These are phyloP conservation scores for Penicillium waksmanii DNA, from an alignment of 495 filamentous ascomycete species.

Conservation along the genomic window DNA sequence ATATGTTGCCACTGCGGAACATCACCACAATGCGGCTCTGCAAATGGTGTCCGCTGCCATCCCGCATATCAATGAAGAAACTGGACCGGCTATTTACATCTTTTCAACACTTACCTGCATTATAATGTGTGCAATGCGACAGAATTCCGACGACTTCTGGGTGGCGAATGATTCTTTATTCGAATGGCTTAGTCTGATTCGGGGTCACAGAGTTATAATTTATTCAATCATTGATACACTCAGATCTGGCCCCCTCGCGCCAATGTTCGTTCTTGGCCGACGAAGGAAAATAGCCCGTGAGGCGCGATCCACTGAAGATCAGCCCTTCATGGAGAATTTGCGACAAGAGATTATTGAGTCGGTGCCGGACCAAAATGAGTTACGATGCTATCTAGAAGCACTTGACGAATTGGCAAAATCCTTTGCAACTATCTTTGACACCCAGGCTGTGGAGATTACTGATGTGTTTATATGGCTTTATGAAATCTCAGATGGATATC, in stretches of 20 bases:
- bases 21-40: conserved; percentile 46
- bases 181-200: conserved; percentile 14
- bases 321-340: conserved; percentile 11
- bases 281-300: conserved; percentile 13
- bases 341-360: conserved; percentile 16
- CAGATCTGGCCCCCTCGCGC: conserved; percentile 9
- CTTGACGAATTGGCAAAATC: conserved; percentile 20
- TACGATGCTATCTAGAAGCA: conserved; percentile 14
- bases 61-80: conserved; percentile 35
- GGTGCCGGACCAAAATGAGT: conserved; percentile 10
- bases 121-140: conserved; percentile 40
- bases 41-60: conserved; percentile 35
- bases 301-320: conserved; percentile 9
- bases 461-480: conserved; percentile 47
- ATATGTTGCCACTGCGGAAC: conserved; percentile 42
- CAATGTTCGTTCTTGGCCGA: conserved; percentile 14
- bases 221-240: conserved; percentile 4
- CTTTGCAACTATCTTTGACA: conserved; percentile 13
- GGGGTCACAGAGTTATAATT: conserved; percentile 15
- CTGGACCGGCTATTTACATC: conserved; percentile 38
- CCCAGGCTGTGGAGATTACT: conserved; percentile 14
- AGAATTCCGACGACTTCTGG: conserved; percentile 36
- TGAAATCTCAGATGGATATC: conserved; percentile 30
- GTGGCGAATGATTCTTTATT: conserved; percentile 34
- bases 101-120: conserved; percentile 45